Percentiles rank a stretch among this genome's conserved stretches.
phyloP scores from a whole-genome alignment of 2,329 filamentous ascomycete genomes.

The Achaetomium macrosporum region DNA sequence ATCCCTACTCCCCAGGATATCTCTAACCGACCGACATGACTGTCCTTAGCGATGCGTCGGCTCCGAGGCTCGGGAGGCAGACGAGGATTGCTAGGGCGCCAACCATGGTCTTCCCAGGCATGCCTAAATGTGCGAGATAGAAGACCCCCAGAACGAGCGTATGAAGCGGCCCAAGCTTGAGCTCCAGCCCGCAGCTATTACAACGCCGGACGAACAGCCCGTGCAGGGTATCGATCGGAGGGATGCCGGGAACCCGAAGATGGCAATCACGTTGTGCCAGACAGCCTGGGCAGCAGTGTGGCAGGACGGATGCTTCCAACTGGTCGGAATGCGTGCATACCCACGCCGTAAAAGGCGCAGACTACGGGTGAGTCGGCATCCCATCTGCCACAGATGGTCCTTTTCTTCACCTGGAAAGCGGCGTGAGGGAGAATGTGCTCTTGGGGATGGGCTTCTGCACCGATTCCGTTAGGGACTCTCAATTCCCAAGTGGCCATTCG shows the following conservation, averaged over 20 bases:
- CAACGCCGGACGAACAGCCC: constrained; percentile 5
- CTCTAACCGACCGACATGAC: constrained; percentile 3
- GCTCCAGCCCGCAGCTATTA: constrained; percentile 6
- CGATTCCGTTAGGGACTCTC: not conserved
- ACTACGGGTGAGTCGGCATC: constrained; percentile 4
- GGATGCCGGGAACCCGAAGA: not conserved
- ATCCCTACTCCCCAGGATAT: not conserved
- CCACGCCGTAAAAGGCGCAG: constrained; percentile 2
- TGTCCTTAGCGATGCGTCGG: not conserved
- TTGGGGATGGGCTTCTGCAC: not conserved
- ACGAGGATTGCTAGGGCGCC: constrained; percentile 3
- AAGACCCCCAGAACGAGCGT: constrained; percentile 4
- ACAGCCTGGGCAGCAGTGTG: too few relatives aligned
- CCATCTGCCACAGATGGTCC: constrained; percentile 9
- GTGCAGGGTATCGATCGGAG: not conserved
- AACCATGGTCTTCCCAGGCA: constrained; percentile 6
- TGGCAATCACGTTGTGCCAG: constrained; percentile 3
- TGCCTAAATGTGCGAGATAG: constrained; percentile 5
- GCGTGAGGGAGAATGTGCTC: not conserved
- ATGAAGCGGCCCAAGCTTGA: constrained; percentile 7
- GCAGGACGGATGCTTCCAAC: constrained; percentile 6
- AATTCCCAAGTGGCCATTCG: not conserved
- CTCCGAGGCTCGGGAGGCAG: constrained; percentile 6
- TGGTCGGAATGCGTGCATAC: constrained; percentile 3
- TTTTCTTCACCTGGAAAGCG: constrained; percentile 8